Base-by-base conservation (phyloP, 2,329 filamentous ascomycete species). In the Cladosporium sp. region DNA sequence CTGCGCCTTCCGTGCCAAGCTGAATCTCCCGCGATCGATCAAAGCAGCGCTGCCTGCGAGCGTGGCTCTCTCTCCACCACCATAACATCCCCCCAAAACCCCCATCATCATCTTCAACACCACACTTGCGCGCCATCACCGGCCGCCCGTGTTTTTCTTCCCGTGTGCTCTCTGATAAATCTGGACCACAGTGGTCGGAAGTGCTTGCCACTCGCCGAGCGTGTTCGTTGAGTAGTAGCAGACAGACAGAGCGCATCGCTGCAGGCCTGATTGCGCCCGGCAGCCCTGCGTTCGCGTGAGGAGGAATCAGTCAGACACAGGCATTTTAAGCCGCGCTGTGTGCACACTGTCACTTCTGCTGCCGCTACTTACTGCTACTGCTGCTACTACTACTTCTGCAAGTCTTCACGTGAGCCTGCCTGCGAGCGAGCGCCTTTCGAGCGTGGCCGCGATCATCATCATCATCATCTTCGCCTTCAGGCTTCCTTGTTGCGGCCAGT, bases 241-340 rank as follows among this genome's bases (percentile, higher is more conserved):
- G 60, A 63, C 25, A 34, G 60, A 63, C 25, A 25, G 48, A 25
- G 60, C 59, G 48, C 46, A 11, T 62, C 23, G 30, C 43, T 61
- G 46, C 58, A 61, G 51, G 62, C 53, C 53, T 58, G 62, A 58
- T 63, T 63, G 60, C 60, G 60, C 60, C 60, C 60, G 60, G 53
- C 54, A 56, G 36, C 32, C 39, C 61, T 62, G 59, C 43, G 25
- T 30, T 30, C 32, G 58, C 48, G 48, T 62, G 58, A 62, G 49
- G 43, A 54, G 34, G 60, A 43, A 61, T 49, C 58, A 61, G 43
- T 34, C 62, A 64, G 53, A 64, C 53, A 64, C 54, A 58, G 62
- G 62, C 53, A 64, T 30, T 58, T 51, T 64, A 64, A 64, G 62
- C 61, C 61, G 51, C 54, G 51, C 54, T 46, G 61, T 64, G 61